Conservation (phyloP, 2,329 filamentous ascomycete species). For the Lachnellula arida region DNA sequence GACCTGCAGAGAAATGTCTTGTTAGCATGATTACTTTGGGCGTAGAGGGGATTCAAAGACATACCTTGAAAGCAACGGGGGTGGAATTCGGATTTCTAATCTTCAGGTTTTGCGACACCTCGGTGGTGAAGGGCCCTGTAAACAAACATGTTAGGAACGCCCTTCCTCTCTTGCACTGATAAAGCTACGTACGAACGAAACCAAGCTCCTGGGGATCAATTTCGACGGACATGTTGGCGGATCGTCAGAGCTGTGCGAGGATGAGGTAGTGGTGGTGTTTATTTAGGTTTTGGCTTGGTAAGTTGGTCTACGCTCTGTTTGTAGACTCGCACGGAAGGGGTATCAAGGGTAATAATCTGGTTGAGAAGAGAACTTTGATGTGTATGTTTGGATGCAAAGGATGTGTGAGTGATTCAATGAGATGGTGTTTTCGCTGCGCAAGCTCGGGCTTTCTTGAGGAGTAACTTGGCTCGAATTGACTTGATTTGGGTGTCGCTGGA, state of each 20-base stretch:
- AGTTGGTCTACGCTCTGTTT: background rate
- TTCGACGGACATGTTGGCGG: constrained; percentile 79
- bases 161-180: background rate
- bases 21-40: constrained; percentile 28
- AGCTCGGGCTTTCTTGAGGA: too few relatives aligned
- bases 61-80: constrained; percentile 67
- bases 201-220: constrained; percentile 87
- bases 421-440: too few relatives aligned
- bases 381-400: too few relatives aligned
- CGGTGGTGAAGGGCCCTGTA: constrained; percentile 61
- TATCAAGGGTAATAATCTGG: background rate
- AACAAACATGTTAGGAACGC: constrained; percentile 14
- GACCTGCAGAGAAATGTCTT: constrained; percentile 54
- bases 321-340: background rate
- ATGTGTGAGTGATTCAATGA: too few relatives aligned
- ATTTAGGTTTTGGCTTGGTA: background rate
- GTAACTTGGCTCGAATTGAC: too few relatives aligned
- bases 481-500: too few relatives aligned
- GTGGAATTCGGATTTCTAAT: constrained; percentile 60
- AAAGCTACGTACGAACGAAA: constrained; percentile 72
- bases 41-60: constrained; percentile 16
- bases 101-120: constrained; percentile 60
- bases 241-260: constrained; percentile 1
- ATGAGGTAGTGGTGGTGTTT: background rate
- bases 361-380: background rate